Evolutionary conservation across 2,329 filamentous ascomycete species (phyloP).

Genomic region (Coniosporium tulheliwenetii): DNA sequence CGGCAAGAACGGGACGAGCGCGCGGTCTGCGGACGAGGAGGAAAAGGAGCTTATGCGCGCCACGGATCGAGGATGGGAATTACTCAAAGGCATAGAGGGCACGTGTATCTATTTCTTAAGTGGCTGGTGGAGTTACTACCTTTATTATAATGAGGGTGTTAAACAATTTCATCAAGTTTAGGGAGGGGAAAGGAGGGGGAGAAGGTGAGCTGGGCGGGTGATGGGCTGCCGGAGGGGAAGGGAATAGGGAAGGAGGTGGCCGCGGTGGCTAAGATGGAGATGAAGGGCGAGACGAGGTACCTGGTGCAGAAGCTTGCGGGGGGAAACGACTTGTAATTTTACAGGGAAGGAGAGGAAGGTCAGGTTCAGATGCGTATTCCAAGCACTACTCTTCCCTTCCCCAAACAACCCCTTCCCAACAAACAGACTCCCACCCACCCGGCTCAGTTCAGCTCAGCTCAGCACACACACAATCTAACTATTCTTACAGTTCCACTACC

Average conservation of each 20-base stretch:
- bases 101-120: slow-evolving; percentile 70
- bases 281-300: slow-evolving; percentile 72
- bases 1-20: too few species aligned
- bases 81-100: slow-evolving; percentile 62
- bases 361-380: slow-evolving; percentile 57
- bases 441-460: too few species aligned
- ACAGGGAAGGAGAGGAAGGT: slow-evolving; percentile 69
- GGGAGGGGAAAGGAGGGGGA: slow-evolving; percentile 15
- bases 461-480: too few species aligned
- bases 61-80: slow-evolving; percentile 61
- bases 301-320: slow-evolving; percentile 67
- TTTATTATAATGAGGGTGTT: too few species aligned
- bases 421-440: too few species aligned
- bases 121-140: slow-evolving; percentile 94
- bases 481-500: slow-evolving; percentile 60
- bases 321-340: slow-evolving; percentile 72
- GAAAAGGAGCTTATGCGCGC: slow-evolving; percentile 69
- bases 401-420: too few species aligned
- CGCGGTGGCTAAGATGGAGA: slow-evolving; percentile 56
- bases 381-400: too few species aligned
- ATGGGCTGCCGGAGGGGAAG: too few species aligned
- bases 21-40: slow-evolving; percentile 56
- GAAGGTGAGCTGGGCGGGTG: too few species aligned
- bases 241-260: too few species aligned
- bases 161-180: too few species aligned